Evolutionary conservation across 2,329 filamentous ascomycete genomes (phyloP).

Genomic region (Talaromyces marneffei): DNA sequence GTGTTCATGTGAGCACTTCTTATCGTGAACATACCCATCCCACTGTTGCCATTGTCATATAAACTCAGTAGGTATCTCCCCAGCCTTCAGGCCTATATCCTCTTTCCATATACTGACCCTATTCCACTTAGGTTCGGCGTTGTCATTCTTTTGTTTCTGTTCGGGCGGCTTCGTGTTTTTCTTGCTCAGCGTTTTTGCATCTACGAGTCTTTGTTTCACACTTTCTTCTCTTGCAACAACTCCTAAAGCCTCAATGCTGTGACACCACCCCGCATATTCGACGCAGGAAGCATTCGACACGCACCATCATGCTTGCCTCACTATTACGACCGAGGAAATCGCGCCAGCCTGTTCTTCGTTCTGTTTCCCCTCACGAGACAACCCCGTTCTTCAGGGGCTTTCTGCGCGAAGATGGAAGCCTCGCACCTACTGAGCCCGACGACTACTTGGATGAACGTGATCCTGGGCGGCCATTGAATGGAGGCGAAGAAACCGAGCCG

Average conservation of each 20-base stretch:
- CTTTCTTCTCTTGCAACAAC: neutral
- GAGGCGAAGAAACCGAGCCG: slow-evolving; percentile 30
- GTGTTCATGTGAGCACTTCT: neutral
- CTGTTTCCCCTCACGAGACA: slow-evolving; percentile 22
- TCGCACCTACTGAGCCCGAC: slow-evolving; percentile 16
- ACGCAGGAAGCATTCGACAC: neutral
- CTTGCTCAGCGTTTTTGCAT: slow-evolving; percentile 1
- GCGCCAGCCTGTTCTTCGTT: slow-evolving; percentile 21
- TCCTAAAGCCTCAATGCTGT: neutral
- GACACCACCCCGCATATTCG: neutral
- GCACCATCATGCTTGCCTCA: slow-evolving; percentile 26
- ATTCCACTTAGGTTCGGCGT: neutral
- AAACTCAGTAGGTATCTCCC: neutral
- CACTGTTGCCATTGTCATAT: neutral
- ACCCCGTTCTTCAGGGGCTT: slow-evolving; percentile 16
- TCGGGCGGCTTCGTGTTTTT: slow-evolving; percentile 5
- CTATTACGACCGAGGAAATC: slow-evolving; percentile 28
- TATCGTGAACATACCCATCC: neutral
- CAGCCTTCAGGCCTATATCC: neutral
- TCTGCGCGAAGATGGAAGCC: slow-evolving; percentile 12
- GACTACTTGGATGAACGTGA: slow-evolving; percentile 32
- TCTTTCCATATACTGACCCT: neutral
- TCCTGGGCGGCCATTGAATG: slow-evolving; percentile 31
- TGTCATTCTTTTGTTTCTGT: neutral
- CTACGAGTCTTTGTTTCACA: neutral